A percentile compares a stretch with the other conserved stretches of the same genome.
Evolutionary conservation across 495 filamentous ascomycete species (phyloP).

Genomic region (Geoglossum glabrum): DNA sequence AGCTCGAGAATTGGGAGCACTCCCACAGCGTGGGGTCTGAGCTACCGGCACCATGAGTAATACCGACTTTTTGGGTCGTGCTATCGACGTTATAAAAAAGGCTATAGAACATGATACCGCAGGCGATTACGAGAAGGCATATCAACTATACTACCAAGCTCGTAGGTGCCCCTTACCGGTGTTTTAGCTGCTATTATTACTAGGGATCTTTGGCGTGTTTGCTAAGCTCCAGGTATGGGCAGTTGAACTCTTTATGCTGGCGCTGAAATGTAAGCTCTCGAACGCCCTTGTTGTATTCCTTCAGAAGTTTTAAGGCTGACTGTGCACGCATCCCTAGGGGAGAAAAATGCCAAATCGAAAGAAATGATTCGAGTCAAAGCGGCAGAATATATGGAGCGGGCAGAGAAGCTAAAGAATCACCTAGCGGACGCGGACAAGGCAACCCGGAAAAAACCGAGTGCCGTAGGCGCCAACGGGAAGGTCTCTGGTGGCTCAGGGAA

Average conservation of each 20-base stretch:
- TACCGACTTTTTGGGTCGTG: constrained; percentile 75
- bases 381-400: constrained; percentile 92
- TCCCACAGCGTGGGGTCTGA: neutral
- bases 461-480: constrained; percentile 74
- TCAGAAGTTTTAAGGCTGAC: neutral
- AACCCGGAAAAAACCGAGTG: constrained; percentile 50
- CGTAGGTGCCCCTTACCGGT: constrained; percentile 12
- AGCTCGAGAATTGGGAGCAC: neutral
- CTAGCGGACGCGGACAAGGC: constrained; percentile 51
- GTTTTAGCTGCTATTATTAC: neutral
- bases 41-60: constrained; percentile 51
- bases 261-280: constrained; percentile 48
- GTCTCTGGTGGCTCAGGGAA: constrained; percentile 49
- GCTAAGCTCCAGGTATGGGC: constrained; percentile 6
- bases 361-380: constrained; percentile 90
- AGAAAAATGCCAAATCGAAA: constrained; percentile 90
- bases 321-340: constrained; percentile 23
- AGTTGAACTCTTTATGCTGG: constrained; percentile 89
- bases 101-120: constrained; percentile 91
- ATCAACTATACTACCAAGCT: constrained; percentile 80
- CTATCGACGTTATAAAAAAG: constrained; percentile 87
- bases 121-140: constrained; percentile 91
- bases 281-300: neutral
- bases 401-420: constrained; percentile 90
- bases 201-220: neutral